Percentiles rank a stretch among this genome's conserved stretches.
These are phyloP conservation scores for Colletotrichum sp. DNA, from an alignment of 2,329 filamentous ascomycete species.

Conservation along the genomic window DNA sequence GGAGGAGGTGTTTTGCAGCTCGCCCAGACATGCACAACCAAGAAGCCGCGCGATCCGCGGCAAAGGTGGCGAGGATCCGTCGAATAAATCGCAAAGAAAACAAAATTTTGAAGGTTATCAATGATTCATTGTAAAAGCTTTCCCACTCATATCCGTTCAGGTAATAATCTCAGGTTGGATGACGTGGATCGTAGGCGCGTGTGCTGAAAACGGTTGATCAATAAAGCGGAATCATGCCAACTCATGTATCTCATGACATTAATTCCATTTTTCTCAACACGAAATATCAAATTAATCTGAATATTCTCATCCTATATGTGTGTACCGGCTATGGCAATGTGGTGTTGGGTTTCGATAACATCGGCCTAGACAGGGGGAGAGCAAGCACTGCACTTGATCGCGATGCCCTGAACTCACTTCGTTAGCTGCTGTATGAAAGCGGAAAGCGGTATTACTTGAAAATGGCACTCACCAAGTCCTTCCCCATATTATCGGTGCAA, in stretches of 20 bases:
- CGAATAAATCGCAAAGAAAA: neutral
- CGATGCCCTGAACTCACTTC: neutral
- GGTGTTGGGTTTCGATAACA: neutral
- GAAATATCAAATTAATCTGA: neutral
- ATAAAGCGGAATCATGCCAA: neutral
- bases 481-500: neutral
- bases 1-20: neutral
- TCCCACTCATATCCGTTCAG: neutral
- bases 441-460: neutral
- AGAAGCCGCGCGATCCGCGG: neutral
- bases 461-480: neutral
- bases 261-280: neutral
- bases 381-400: constrained; percentile 3
- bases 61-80: neutral
- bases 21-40: neutral
- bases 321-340: neutral
- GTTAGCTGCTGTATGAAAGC: neutral
- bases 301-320: neutral
- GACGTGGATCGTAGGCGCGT: neutral
- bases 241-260: neutral
- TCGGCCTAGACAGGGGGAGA: neutral
- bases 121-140: neutral
- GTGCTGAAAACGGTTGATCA: neutral
- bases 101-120: neutral
- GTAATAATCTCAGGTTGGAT: neutral